A percentile compares a stretch with the other conserved stretches of the same genome.
Conservation (phyloP, 192 early-diverging fungal genomes). For the Lunasporangiospora selenospora region DNA sequence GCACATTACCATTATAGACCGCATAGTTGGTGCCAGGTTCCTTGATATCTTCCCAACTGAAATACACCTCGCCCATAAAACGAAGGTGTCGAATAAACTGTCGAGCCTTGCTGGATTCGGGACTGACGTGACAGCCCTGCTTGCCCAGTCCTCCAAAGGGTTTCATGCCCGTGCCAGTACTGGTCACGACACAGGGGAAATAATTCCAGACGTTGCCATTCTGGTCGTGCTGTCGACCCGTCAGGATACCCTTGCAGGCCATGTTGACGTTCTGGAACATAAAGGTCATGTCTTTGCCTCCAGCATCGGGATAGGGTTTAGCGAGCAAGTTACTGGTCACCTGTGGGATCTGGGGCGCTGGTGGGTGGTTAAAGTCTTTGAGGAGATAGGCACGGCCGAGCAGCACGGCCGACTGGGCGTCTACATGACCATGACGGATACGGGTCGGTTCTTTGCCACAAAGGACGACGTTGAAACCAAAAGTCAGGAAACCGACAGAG, state of each 20-base stretch:
- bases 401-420: slow-evolving; percentile 62
- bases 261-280: slow-evolving; percentile 80
- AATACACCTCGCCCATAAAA: slow-evolving; percentile 68
- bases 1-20: slow-evolving; percentile 79
- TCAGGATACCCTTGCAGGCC: slow-evolving; percentile 68
- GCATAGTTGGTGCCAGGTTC: slow-evolving; percentile 61
- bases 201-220: slow-evolving; percentile 57
- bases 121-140: slow-evolving; percentile 65
- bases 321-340: slow-evolving; percentile 57
- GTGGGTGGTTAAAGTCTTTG: slow-evolving; percentile 60
- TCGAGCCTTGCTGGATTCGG: slow-evolving; percentile 43
- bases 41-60: slow-evolving; percentile 70
- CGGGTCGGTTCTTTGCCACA: slow-evolving; percentile 56
- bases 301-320: slow-evolving; percentile 61
- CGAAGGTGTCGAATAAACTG: slow-evolving; percentile 52
- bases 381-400: slow-evolving; percentile 70
- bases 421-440: slow-evolving; percentile 57
- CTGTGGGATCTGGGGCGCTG: slow-evolving; percentile 36
- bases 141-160: slow-evolving; percentile 60
- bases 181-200: slow-evolving; percentile 73
- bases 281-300: slow-evolving; percentile 76
- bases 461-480: slow-evolving; percentile 78
- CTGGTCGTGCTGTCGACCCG: slow-evolving; percentile 30
- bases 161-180: slow-evolving; percentile 49
- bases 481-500: slow-evolving; percentile 82